phyloP scores from a whole-genome alignment of 495 filamentous ascomycete species.

The Aspergillus ostianus region DNA sequence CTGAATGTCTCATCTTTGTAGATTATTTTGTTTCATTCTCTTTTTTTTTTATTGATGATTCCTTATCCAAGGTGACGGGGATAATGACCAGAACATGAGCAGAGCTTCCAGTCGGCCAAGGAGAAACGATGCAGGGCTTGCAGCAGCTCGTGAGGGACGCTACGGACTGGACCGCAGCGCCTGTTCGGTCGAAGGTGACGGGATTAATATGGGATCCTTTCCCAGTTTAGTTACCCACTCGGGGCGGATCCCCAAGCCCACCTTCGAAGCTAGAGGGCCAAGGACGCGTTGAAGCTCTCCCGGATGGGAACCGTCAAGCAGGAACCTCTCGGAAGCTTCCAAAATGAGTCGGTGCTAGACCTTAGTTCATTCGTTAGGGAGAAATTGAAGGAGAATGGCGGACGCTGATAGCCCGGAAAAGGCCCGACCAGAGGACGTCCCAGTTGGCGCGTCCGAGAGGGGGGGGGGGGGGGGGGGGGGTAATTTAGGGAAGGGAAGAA shows the following conservation, averaged over 20 bases:
- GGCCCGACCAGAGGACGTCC: constrained; percentile 3
- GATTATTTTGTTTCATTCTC: not conserved
- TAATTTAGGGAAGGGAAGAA: not conserved
- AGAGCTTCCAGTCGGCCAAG: constrained; percentile 1
- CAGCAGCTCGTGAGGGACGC: constrained; percentile 21
- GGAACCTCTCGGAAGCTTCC: constrained; percentile 17
- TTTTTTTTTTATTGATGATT: not conserved
- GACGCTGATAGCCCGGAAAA: constrained; percentile 4
- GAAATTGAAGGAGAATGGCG: not conserved
- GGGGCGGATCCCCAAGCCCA: constrained; percentile 22
- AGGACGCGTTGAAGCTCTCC: constrained; percentile 16
- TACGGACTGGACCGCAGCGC: constrained; percentile 1
- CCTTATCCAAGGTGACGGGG: not conserved
- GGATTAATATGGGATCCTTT: constrained; percentile 17
- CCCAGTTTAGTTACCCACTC: constrained; percentile 13
- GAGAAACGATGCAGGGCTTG: not conserved
- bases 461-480: not conserved
- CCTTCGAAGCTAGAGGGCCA: constrained; percentile 10
- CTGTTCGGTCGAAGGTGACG: constrained; percentile 13
- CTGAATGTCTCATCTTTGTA: not conserved
- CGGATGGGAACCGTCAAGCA: constrained; percentile 13
- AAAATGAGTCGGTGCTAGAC: not conserved
- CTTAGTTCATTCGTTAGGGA: not conserved
- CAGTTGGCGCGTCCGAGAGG: constrained; percentile 3
- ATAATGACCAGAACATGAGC: not conserved